Evolutionary conservation across 73 alveolate species (phyloP), one percentile per base, ranked within the genome.

Genomic region (Paramecium tetraurelia): DNA sequence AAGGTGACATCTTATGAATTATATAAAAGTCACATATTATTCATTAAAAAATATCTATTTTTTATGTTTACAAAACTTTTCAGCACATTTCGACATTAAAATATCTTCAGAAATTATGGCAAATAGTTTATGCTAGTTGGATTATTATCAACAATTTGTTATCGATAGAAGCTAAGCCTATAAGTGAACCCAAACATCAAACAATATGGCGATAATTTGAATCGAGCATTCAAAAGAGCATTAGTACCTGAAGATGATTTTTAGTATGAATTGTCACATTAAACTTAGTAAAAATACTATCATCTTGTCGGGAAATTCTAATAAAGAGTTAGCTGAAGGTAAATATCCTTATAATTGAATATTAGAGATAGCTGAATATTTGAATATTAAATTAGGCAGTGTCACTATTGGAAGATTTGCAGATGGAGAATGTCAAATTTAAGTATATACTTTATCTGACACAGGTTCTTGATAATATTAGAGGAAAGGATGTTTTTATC

Each of bases 401-500:
- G 94, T 93, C 12, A 70, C 85, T 27, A 92, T 96, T 8, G 85
- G 93, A n/a, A 92, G 95, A 43, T 97, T 98, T 80, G 98, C 98
- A 22, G 99, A 98, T 93, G 99, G 99, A n/a, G 99, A 98, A 87
- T 90, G 86, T 53, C 50, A 77, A 38, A 89, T 89, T 29, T 43
- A 77, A 89, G 94, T 89, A 44, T 33, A 68, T 2, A 20, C 21
- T 14, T n/a, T 53, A 94, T 12, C 50, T 86, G 58, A 70, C 93
- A 16, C 87, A 95, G 93, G 93, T 98, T 11, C 85, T 71, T 41
- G 99, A 97, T 20, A 92, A 95, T 72, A 97, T 97, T 27, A 50
- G 98, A 92, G 99, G 99, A 14, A 97, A 96, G 85, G 98, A 98
- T 84, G 92, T 95, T 43, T 97, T 92, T 93, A 93, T 98, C 29